Evolutionary conservation across 306 rosid species (phyloP), one percentile per base, ranked within the genome.

Genomic region (Lathyrus sativus): DNA sequence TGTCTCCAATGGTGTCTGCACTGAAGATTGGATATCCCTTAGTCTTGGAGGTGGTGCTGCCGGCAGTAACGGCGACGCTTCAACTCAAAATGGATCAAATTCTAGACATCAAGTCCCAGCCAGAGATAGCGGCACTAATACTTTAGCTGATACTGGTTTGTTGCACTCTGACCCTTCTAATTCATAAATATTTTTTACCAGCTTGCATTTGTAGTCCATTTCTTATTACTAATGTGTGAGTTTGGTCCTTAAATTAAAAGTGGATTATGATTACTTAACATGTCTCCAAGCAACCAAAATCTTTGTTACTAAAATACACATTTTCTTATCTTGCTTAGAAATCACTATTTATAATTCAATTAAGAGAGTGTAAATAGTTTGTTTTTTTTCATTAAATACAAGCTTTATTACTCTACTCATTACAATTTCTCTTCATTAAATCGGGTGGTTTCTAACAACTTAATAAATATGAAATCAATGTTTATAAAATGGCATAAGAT

Each of bases 1-100:
- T 79, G 76, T 81, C 65, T 79, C 99, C 17, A 88, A 95, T 77
- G 97, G 96, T 65, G 92, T 82, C 68, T 85, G 81, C 58, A 74
- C 81, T n/a, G 97, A 88, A 53, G 99, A 90, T 64, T 95, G 99
- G 99, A 87, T 87, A 66, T 88, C 99, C 70, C 92, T 95, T 60
- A 81, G 95, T 73, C 96, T 95, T 71, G 99, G 97, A 29, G 97
- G 87, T 51, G 85, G 87, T 73, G 76, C 87, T 22, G 69, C 76
- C 69, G 89, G 92, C 63, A 73, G 64, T 78, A 90, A 84, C 48
- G 90, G 81, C 2, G 83, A 85, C 67, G 67, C 88, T 39, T 78
- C 82, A 12, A 49, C 87, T 53, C 83, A 86, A 81, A 87, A 86
- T 81, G 97, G 85, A 72, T 68, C 82, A 66, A 79, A 65, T 80